Evolutionary conservation across 176 grass and related monocot genomes (phyloP), one percentile per base, ranked within the genome.

Genomic region (Oryza meyeriana): DNA sequence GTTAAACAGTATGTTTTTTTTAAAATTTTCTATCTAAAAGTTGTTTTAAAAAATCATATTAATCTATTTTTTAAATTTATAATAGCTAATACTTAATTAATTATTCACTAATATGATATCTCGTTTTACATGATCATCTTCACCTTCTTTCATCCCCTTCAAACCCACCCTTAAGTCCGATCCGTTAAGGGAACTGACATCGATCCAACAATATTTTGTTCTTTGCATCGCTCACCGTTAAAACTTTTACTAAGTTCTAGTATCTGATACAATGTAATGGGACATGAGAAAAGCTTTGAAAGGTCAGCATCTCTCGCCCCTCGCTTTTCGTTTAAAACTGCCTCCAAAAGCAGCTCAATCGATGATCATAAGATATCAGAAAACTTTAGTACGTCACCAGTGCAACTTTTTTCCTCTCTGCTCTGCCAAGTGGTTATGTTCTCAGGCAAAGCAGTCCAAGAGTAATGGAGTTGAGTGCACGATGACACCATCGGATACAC

Each of bases 401-500:
- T 30, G 42, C 71, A 13, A 7, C 71, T 57, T 83, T 38, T 57
- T 83, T 38, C 22, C 58, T 48, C 70, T 48, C 70, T 22, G 12
- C 20, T 73, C 29, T 83, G 66, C 34, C 66, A 29, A 8, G 20
- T 30, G 47, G 24, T 45, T 45, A 55, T 61, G 42, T 34, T 47
- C 9, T 14, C 33, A 40, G n/a, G 10, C 55, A 44, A 75, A 70
- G 16, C 16, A 2, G 74, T 71, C 71, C 71, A 29, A 63, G 55
- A 85, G 82, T 8, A 81, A 71, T 81, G 87, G 78, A 89, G 83
- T n/a, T 80, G 7, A n/a, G 78, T 89, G 83, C 78, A 33, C 4
- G 34, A 14, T 77, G 87, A 72, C 78, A 81, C 33, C 64, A 59
- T 80, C 63, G 65, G 50, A 42, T 68, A 55, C 71, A 64, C 42